Base-by-base conservation (phyloP, 768 basidiomycete species). In the Agrocybe chaxingu region DNA sequence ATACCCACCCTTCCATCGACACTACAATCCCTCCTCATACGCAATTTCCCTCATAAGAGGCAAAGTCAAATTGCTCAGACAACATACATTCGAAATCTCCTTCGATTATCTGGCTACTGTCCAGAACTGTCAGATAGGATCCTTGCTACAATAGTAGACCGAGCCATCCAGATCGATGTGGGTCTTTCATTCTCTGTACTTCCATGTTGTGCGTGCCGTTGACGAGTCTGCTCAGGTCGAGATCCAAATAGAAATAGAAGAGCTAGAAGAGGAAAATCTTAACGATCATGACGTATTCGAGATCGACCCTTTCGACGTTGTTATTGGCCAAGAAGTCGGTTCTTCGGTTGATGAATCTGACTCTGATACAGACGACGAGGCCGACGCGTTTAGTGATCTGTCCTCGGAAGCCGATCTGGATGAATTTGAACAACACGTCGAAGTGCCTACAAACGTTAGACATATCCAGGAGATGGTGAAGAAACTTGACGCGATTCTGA, bases 161-260 rank as follows among this genome's bases (percentile, higher is more conserved):
- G 93, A n/a, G 89, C 93, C 29, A 85, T 98, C 31, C 87, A 95
- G 67, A 94, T 99, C 51, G 97, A 99, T 66, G 96, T 95, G 61
- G 50, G 91, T 76, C 32, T 34, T 4, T 42, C 16, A 19, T 16
- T 45, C 9, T 7, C 36, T 29, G 33, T n/a, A 45, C 31, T 51
- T 7, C 8, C 44, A 50, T 33, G 13, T 8, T 53, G 19, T 13
- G 5, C 46, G 2, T 40, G 31, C 11, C 45, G 13, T 24, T 46
- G 5, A 12, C 50, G 19, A 10, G 19, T 33, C 8, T 30, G 32
- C 10, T 0, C 50, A 95, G 92, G 92, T 97, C 24, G 96, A 99
- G 69, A 94, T 99, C 31, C 95, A 97, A 63, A 88, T 92, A n/a
- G 93, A 95, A 60, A 63, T 93, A 3, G 95, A 98, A 62, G 92